Evolutionary conservation across 805 yeast species (phyloP).

Genomic region (Barnettozyma pratensis): DNA sequence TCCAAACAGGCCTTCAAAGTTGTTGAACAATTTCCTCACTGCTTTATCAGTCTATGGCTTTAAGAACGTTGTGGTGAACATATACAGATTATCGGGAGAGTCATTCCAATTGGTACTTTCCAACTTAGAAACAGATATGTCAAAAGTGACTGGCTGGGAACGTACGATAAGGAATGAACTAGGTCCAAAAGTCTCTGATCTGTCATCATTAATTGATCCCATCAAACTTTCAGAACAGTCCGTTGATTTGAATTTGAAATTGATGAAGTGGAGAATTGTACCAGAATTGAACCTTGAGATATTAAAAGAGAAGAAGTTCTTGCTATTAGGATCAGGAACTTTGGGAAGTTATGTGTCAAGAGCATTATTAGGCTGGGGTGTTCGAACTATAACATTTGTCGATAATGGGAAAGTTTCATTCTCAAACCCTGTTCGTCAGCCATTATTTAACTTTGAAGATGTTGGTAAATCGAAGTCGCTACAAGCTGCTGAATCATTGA

Average conservation of each 20-base stretch:
- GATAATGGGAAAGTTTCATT: conserved; percentile 87
- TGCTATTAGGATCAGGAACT: conserved; percentile 94
- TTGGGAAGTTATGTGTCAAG: conserved; percentile 89
- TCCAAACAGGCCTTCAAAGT: conserved; percentile 41
- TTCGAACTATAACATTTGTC: conserved; percentile 75
- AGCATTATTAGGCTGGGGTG: conserved; percentile 92
- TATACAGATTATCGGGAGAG: conserved; percentile 32
- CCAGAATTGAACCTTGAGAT: conserved; percentile 72
- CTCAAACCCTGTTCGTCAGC: conserved; percentile 95
- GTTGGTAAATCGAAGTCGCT: conserved; percentile 72
- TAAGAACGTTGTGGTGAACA: conserved; percentile 31
- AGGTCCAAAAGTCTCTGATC: conserved; percentile 78
- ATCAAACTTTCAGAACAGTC: conserved; percentile 82
- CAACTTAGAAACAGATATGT: conserved; percentile 9
- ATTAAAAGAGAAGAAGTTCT: conserved; percentile 54
- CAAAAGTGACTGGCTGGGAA: conserved; percentile 82
- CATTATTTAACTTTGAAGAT: conserved; percentile 78
- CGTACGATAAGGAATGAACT: conserved; percentile 66
- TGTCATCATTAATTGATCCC: conserved; percentile 80
- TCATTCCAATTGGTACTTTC: conserved; percentile 27
- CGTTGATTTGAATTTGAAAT: conserved; percentile 79
- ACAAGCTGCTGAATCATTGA: conserved; percentile 69
- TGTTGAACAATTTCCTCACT: conserved; percentile 54
- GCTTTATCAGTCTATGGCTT: conserved; percentile 35
- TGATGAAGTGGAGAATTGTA: conserved; percentile 96